phyloP scores from a whole-genome alignment of 345 rosid species.

The Stellera chamaejasme region DNA sequence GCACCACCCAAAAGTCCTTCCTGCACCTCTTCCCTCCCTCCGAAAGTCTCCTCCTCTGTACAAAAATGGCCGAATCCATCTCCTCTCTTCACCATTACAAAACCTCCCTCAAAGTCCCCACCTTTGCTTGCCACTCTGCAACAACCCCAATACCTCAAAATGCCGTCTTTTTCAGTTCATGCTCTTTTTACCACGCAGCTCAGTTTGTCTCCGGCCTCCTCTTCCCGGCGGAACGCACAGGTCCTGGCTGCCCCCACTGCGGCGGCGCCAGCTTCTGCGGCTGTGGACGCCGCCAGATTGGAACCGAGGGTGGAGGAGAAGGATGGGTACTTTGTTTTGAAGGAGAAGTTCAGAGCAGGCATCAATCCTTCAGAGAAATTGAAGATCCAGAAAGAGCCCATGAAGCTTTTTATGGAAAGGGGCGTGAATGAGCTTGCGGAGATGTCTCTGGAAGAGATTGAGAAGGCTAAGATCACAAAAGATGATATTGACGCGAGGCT shows the following conservation, averaged over 20 bases:
- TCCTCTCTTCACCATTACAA: conserved; percentile 1
- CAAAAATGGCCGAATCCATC: conserved; percentile 31
- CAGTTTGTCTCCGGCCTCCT: conserved; percentile 13
- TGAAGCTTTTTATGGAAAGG: conserved; percentile 67
- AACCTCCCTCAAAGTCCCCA: background rate
- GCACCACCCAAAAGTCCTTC: conserved; percentile 32
- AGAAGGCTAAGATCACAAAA: conserved; percentile 38
- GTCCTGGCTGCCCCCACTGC: conserved; percentile 25
- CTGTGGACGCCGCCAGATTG: conserved; percentile 40
- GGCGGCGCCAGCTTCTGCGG: conserved; percentile 13
- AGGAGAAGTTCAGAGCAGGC: conserved; percentile 71
- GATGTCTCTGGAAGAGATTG: conserved; percentile 67
- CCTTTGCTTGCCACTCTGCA: conserved; percentile 4
- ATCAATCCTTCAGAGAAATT: conserved; percentile 78
- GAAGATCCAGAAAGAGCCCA: conserved; percentile 70
- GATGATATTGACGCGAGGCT: conserved; percentile 79
- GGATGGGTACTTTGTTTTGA: conserved; percentile 61
- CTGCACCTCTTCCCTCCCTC: conserved; percentile 2
- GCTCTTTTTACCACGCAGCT: conserved; percentile 24
- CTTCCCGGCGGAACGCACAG: conserved; percentile 31
- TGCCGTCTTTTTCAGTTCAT: conserved; percentile 40
- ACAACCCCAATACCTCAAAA: conserved; percentile 14
- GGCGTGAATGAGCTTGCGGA: conserved; percentile 63
- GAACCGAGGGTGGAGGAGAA: conserved; percentile 73
- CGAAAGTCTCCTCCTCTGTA: conserved; percentile 24